Conservation (phyloP, 306 rosid genomes). For the Cyamopsis tetragonoloba region DNA sequence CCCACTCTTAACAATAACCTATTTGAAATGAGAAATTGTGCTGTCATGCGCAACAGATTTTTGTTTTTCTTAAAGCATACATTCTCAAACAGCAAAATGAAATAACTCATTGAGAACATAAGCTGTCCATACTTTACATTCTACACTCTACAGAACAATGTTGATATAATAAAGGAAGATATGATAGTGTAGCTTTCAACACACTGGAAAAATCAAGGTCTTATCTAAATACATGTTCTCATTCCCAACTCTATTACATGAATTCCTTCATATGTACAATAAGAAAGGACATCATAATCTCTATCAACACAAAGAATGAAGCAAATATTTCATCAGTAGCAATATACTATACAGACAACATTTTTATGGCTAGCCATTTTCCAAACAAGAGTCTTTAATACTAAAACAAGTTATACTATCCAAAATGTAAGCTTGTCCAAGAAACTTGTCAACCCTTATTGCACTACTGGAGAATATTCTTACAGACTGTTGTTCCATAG, state of each 20-base stretch:
- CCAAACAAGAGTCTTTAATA: not conserved
- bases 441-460: not conserved
- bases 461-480: not conserved
- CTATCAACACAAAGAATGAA: slow-evolving; percentile 22
- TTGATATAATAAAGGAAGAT: not conserved
- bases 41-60: slow-evolving; percentile 10
- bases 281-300: not conserved
- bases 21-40: slow-evolving; percentile 13
- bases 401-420: not conserved
- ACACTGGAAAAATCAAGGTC: slow-evolving; percentile 4
- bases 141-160: slow-evolving; percentile 1
- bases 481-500: slow-evolving; percentile 7
- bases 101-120: slow-evolving; percentile 16
- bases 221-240: slow-evolving; percentile 3
- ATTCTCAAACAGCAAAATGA: slow-evolving; percentile 5
- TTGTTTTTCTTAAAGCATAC: not conserved
- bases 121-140: slow-evolving; percentile 3
- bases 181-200: not conserved
- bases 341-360: not conserved
- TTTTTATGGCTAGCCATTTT: slow-evolving; percentile 8
- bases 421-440: not conserved
- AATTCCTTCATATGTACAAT: not conserved
- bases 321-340: not conserved
- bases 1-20: slow-evolving; percentile 96
- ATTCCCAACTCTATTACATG: not conserved